These are phyloP conservation scores for Rhizomucor miehei DNA, from an alignment of 371 early-diverging fungal species.

Conservation along the genomic window DNA sequence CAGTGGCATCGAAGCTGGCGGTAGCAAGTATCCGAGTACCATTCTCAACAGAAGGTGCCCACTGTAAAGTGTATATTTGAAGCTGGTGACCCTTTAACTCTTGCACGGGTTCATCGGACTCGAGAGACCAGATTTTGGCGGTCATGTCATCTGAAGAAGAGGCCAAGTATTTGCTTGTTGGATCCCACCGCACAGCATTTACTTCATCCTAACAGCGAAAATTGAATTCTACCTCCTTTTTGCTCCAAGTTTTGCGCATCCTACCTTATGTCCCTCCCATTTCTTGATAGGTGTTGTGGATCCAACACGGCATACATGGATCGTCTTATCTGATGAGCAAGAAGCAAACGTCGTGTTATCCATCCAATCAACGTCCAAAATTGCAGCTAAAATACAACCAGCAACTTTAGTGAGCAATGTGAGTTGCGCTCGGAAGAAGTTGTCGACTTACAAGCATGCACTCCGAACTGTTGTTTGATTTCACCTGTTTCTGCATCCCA, in stretches of 20 bases:
- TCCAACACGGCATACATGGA: conserved; percentile 80
- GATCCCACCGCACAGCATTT: conserved; percentile 89
- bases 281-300: conserved; percentile 60
- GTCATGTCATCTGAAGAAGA: conserved; percentile 93
- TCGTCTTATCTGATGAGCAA: conserved; percentile 79
- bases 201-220: conserved; percentile 62
- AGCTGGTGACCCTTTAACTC: conserved; percentile 70
- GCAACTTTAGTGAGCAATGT: too few species aligned
- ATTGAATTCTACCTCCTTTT: neutral
- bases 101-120: conserved; percentile 46
- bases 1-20: conserved; percentile 88
- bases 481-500: conserved; percentile 86
- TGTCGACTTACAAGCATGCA: conserved; percentile 63
- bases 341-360: conserved; percentile 91
- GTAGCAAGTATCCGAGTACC: conserved; percentile 64
- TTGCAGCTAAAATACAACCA: conserved; percentile 51
- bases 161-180: conserved; percentile 77
- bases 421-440: too few species aligned
- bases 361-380: conserved; percentile 92
- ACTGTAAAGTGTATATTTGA: conserved; percentile 78
- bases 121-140: conserved; percentile 60
- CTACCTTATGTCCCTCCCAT: conserved; percentile 77
- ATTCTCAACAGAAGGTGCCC: conserved; percentile 53
- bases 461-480: conserved; percentile 72
- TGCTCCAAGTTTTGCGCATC: conserved; percentile 5